Conservation (phyloP, 2,329 filamentous ascomycete species). For the Zasmidium citrigriseum region DNA sequence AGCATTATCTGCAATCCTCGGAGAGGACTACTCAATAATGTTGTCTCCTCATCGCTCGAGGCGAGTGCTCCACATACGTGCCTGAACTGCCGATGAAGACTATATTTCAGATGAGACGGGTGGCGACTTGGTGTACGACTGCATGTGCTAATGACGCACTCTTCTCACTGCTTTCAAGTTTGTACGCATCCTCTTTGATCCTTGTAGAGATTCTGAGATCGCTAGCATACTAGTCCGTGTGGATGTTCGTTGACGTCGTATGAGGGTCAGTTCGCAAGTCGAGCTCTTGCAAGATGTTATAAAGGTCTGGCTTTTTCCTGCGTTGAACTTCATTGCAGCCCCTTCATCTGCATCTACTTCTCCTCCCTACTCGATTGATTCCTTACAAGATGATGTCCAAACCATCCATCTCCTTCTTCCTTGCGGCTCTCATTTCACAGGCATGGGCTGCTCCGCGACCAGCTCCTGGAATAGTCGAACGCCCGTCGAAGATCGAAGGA, state of each 20-base stretch:
- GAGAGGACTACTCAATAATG: neutral
- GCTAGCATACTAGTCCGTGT: neutral
- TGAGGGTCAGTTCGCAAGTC: neutral
- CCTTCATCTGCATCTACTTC: neutral
- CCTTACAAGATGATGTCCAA: neutral
- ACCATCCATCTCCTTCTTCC: too few relatives aligned
- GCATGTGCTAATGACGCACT: neutral
- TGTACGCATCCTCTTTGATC: too few relatives aligned
- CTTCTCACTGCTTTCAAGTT: neutral
- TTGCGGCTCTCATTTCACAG: neutral
- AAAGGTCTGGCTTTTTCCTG: neutral
- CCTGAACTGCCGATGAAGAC: neutral
- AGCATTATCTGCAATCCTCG: neutral
- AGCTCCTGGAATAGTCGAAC: conserved; percentile 6
- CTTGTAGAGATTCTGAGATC: neutral
- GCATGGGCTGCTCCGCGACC: conserved; percentile 1
- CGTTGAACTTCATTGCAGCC: neutral
- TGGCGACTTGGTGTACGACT: neutral
- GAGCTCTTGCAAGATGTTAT: neutral
- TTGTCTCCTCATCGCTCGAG: neutral
- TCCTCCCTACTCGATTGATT: neutral
- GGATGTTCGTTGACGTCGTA: neutral
- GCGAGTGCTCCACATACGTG: neutral
- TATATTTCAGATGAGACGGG: neutral
- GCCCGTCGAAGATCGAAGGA: conserved; percentile 3